Evolutionary conservation across 2,329 filamentous ascomycete genomes (phyloP).

Genomic region (Fusarium mundagurra): DNA sequence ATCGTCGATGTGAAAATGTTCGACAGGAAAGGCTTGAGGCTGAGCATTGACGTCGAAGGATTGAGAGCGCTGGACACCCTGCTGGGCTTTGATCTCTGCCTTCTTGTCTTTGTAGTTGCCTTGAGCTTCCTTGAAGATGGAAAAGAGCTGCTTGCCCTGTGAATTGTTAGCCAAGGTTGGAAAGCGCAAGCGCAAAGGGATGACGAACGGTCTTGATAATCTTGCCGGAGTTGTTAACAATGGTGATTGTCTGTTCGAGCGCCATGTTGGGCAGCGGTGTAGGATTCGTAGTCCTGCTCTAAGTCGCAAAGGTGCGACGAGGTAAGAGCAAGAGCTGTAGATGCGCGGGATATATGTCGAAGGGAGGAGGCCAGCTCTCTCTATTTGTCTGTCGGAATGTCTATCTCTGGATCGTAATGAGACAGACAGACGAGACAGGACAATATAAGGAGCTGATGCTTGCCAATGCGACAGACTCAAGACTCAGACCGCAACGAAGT

Average conservation of each 20-base stretch:
- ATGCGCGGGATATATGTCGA: not conserved
- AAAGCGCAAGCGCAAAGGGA: not conserved
- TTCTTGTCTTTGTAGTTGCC: conserved; percentile 89
- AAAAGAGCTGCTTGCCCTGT: conserved; percentile 88
- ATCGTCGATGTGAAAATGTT: conserved; percentile 39
- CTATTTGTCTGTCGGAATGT: conserved; percentile 10
- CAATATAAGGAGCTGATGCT: conserved; percentile 9
- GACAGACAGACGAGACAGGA: conserved; percentile 3
- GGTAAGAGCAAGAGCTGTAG: not conserved
- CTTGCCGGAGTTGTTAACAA: conserved; percentile 91
- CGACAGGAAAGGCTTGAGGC: conserved; percentile 24
- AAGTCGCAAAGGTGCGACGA: conserved; percentile 1
- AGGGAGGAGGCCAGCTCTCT: conserved; percentile 41
- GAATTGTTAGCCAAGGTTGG: conserved; percentile 21
- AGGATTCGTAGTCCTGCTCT: conserved; percentile 11
- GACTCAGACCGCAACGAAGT: conserved; percentile 19
- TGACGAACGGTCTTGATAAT: conserved; percentile 83
- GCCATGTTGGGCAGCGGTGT: conserved; percentile 49
- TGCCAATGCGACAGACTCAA: conserved; percentile 13
- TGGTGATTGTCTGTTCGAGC: conserved; percentile 79
- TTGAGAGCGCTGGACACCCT: conserved; percentile 68
- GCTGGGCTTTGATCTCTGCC: conserved; percentile 78
- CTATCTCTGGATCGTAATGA: conserved; percentile 18
- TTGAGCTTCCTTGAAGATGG: conserved; percentile 92
- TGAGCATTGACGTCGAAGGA: conserved; percentile 59